phyloP scores from a whole-genome alignment of 495 filamentous ascomycete genomes.

The Pyrenula massariospora region DNA sequence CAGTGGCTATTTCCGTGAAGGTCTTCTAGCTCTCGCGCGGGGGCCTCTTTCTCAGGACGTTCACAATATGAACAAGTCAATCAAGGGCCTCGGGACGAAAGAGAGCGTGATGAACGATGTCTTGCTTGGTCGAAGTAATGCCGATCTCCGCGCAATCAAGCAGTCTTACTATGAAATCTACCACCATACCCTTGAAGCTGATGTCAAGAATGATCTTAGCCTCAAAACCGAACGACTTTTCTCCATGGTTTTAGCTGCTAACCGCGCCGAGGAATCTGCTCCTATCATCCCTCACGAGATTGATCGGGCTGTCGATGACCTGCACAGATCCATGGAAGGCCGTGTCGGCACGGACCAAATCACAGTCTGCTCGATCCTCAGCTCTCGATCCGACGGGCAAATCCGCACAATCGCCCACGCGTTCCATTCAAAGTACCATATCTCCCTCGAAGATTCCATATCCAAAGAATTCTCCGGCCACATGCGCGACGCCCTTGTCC shows the following conservation, averaged over 20 bases:
- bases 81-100: conserved; percentile 73
- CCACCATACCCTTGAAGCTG: conserved; percentile 45
- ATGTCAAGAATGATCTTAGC: conserved; percentile 67
- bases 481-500: conserved; percentile 76
- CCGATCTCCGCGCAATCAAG: conserved; percentile 75
- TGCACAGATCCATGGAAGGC: conserved; percentile 63
- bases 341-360: conserved; percentile 62
- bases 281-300: conserved; percentile 58
- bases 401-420: conserved; percentile 64
- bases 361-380: conserved; percentile 65
- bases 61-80: conserved; percentile 48
- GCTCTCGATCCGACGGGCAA: conserved; percentile 60
- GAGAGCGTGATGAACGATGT: conserved; percentile 78
- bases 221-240: conserved; percentile 78
- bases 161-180: conserved; percentile 56
- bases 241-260: conserved; percentile 58
- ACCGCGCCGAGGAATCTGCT: conserved; percentile 60
- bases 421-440: conserved; percentile 55
- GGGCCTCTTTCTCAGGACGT: conserved; percentile 69
- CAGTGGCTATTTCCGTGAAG: conserved; percentile 56
- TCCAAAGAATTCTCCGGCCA: conserved; percentile 78
- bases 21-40: conserved; percentile 57
- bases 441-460: conserved; percentile 58
- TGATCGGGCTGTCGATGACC: conserved; percentile 56
- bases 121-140: conserved; percentile 70